Evolutionary conservation across 371 early-diverging fungal genomes (phyloP).

Genomic region (Mortierella sp.): DNA sequence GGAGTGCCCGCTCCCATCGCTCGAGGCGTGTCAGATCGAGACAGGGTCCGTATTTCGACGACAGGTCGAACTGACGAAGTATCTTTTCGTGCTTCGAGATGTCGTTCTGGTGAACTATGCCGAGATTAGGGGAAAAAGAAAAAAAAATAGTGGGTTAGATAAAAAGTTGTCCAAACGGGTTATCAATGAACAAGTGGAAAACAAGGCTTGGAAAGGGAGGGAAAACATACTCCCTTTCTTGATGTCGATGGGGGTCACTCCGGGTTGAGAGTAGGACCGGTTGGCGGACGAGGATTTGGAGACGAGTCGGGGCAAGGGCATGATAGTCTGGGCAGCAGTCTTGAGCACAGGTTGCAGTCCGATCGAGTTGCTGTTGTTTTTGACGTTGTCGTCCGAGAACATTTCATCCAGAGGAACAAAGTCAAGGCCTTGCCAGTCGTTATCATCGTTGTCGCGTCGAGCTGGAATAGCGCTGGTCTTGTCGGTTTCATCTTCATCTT

Average conservation of each 20-base stretch:
- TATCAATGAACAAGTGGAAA: background rate
- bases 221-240: background rate
- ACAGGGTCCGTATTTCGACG: slow-evolving; percentile 60
- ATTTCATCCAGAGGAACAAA: background rate
- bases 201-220: background rate
- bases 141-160: background rate
- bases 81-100: slow-evolving; percentile 47
- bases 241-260: background rate
- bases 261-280: background rate
- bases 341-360: background rate
- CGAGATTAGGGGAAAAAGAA: background rate
- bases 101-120: slow-evolving; percentile 58
- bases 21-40: slow-evolving; percentile 61
- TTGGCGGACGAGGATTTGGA: background rate
- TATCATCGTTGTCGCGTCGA: background rate
- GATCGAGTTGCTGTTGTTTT: background rate
- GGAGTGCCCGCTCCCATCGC: slow-evolving; percentile 57
- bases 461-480: background rate
- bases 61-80: slow-evolving; percentile 62
- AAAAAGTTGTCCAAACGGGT: background rate
- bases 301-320: background rate
- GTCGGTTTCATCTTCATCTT: background rate
- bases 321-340: background rate
- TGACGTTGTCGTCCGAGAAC: background rate
- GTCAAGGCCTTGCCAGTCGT: background rate